Base-by-base conservation (phyloP, 1,139 yeast species). In the Meyerozyma carpophila region DNA sequence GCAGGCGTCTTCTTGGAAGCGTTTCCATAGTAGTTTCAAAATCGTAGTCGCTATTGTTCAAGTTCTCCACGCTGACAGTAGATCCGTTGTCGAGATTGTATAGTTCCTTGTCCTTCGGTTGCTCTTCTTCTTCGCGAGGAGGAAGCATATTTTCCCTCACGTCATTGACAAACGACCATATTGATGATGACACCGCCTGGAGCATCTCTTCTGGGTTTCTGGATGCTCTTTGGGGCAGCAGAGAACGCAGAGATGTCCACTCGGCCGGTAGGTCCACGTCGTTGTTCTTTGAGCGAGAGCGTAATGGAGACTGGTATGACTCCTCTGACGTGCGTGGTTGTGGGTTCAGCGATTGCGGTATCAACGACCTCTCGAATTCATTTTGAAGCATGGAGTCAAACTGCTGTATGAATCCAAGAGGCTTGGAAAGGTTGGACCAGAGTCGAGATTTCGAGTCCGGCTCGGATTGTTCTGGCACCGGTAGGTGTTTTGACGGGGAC, bases 321-420 rank as follows among this genome's bases (percentile, higher is more conserved):
- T 34, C 37, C 21, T 34, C 37, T 5, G 37, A 34, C 2, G 37
- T 34, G 9, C 37, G 37, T 9, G 25, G 37, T 21, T 34, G 37
- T 8, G 26, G 14, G 5, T 21, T 21, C 26, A 8, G 24, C 24
- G 8, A 5, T 24, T 31, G 28, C 7, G 41, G 37, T 20, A 48
- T 60, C 58, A 66, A 66, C 27, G 66, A 81, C 62, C 58, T 77
- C 53, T 84, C 91, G 49, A 84, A 70, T 56, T 84, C 91, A 45
- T 71, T 75, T 55, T 80, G 88, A 26, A 84, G 65, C 63, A 83
- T 70, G 41, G 77, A 77, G 58, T 84, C 93, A 54, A 84, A 75
- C 49, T 82, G 89, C 52, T 82, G 87, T 38, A 84, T 70, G 45
- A 83, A 68, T 37, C 71, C 77, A 40, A 84, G 66, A 1, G 91